Conservation (phyloP, 2,329 filamentous ascomycete genomes). For the Beauveria pseudobassiana region DNA sequence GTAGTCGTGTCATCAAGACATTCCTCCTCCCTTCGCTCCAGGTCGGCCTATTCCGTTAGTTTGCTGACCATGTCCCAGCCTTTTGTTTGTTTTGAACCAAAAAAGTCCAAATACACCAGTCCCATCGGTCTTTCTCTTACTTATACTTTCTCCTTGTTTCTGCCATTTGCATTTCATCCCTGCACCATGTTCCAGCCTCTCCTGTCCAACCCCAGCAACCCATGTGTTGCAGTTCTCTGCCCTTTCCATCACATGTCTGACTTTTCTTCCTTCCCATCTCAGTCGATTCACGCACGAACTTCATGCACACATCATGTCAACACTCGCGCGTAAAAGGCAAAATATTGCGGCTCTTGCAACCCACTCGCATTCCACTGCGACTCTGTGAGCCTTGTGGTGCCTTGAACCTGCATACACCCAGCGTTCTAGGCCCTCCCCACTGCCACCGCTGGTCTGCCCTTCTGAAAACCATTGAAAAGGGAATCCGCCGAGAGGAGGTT, state of each 20-base stretch:
- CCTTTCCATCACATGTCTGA: too few relatives aligned
- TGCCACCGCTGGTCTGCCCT: background rate
- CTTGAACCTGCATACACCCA: background rate
- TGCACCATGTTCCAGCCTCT: too few relatives aligned
- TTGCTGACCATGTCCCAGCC: background rate
- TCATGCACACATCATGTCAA: too few relatives aligned
- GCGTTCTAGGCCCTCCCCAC: background rate
- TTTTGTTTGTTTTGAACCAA: background rate
- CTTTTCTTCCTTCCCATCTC: too few relatives aligned
- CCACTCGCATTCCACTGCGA: background rate
- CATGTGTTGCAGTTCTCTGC: too few relatives aligned
- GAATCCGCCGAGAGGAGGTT: background rate
- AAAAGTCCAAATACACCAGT: background rate
- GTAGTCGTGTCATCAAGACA: background rate
- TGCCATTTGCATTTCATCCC: too few relatives aligned
- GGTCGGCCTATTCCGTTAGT: background rate
- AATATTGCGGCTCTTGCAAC: background rate
- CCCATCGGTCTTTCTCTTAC: too few relatives aligned
- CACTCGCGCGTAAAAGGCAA: too few relatives aligned
- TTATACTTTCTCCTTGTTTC: too few relatives aligned
- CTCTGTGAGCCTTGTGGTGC: background rate
- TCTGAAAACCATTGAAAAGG: background rate
- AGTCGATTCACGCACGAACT: too few relatives aligned
- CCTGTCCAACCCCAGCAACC: too few relatives aligned
- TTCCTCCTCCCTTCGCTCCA: background rate